These are phyloP conservation scores for Evansstolkia leycettana DNA, from an alignment of 495 filamentous ascomycete species.

Conservation along the genomic window DNA sequence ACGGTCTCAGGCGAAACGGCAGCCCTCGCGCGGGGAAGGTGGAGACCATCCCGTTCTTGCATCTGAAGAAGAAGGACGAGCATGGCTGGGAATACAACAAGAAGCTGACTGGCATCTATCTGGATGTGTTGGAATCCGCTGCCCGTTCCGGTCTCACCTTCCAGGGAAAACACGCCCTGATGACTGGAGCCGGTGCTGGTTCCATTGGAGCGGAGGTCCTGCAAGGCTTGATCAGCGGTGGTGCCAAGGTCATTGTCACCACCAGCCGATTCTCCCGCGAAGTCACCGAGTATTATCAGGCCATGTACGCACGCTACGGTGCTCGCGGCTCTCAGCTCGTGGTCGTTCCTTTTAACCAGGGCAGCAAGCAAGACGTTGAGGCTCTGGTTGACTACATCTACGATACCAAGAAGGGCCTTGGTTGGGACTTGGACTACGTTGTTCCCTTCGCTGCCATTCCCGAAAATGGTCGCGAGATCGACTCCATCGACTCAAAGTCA, in stretches of 20 bases:
- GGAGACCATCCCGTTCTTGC: slow-evolving; percentile 95
- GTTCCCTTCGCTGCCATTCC: slow-evolving; percentile 96
- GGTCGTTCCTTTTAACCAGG: slow-evolving; percentile 98
- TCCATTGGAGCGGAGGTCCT: slow-evolving; percentile 98
- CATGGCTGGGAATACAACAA: slow-evolving; percentile 99
- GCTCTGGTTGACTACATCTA: slow-evolving; percentile 92
- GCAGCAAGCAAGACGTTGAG: slow-evolving; percentile 93
- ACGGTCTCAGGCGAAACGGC: slow-evolving; percentile 40
- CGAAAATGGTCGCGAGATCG: slow-evolving; percentile 95
- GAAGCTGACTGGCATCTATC: slow-evolving; percentile 83
- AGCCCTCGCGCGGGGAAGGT: slow-evolving; percentile 68
- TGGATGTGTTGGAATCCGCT: slow-evolving; percentile 81
- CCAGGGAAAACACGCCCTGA: slow-evolving; percentile 88
- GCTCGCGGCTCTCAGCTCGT: slow-evolving; percentile 91
- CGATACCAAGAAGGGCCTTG: slow-evolving; percentile 88
- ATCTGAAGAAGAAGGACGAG: slow-evolving; percentile 86
- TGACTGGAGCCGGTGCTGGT: slow-evolving; percentile 96
- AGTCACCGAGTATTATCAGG: slow-evolving; percentile 98
- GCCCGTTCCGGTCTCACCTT: slow-evolving; percentile 81
- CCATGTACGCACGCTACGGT: slow-evolving; percentile 92
- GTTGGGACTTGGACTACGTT: slow-evolving; percentile 95
- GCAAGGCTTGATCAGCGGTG: slow-evolving; percentile 91
- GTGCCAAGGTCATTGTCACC: slow-evolving; percentile 90
- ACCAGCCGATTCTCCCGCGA: slow-evolving; percentile 93
- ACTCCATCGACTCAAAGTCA: slow-evolving; percentile 93